Percentiles rank a stretch among this genome's conserved stretches.
These are phyloP conservation scores for Nematocida homosporus DNA, from an alignment of 371 early-diverging fungal species.

Conservation along the genomic window DNA sequence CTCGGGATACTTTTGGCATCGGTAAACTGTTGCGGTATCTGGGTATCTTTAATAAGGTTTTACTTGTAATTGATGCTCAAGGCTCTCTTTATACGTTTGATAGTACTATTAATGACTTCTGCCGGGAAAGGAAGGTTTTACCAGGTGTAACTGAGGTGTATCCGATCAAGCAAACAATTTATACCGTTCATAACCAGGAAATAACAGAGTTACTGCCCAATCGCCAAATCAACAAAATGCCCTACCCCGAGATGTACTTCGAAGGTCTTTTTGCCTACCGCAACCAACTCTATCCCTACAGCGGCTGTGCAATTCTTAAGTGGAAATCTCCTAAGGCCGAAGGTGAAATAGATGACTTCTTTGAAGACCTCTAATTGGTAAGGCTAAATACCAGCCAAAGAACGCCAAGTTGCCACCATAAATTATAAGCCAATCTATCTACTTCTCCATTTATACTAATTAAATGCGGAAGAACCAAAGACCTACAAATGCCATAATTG, in stretches of 20 bases:
- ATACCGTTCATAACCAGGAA: slow-evolving; percentile 14
- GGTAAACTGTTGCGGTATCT: slow-evolving; percentile 26
- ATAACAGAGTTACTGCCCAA: background rate
- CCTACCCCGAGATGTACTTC: background rate
- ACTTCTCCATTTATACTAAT: no score
- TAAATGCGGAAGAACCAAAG: no score
- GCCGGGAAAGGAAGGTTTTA: background rate
- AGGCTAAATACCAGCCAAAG: no score
- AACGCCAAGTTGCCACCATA: no score
- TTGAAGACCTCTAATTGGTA: slow-evolving; percentile 47
- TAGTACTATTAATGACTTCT: slow-evolving; percentile 15
- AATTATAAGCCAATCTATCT: no score
- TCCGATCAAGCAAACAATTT: background rate
- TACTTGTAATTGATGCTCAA: slow-evolving; percentile 6
- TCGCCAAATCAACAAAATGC: background rate
- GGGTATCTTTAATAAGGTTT: background rate
- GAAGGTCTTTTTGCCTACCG: slow-evolving; percentile 30
- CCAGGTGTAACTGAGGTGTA: slow-evolving; percentile 19
- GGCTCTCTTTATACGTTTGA: slow-evolving; percentile 29
- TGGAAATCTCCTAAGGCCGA: slow-evolving; percentile 6
- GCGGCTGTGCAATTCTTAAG: background rate
- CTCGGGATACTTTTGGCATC: slow-evolving; percentile 37
- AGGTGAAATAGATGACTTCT: slow-evolving; percentile 45
- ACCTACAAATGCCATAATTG: no score
- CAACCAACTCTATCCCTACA: slow-evolving; percentile 2